Percentiles rank a stretch among this genome's conserved stretches.
Evolutionary conservation across 2,329 filamentous ascomycete species (phyloP).

Genomic region (Curvularia verruculosa): DNA sequence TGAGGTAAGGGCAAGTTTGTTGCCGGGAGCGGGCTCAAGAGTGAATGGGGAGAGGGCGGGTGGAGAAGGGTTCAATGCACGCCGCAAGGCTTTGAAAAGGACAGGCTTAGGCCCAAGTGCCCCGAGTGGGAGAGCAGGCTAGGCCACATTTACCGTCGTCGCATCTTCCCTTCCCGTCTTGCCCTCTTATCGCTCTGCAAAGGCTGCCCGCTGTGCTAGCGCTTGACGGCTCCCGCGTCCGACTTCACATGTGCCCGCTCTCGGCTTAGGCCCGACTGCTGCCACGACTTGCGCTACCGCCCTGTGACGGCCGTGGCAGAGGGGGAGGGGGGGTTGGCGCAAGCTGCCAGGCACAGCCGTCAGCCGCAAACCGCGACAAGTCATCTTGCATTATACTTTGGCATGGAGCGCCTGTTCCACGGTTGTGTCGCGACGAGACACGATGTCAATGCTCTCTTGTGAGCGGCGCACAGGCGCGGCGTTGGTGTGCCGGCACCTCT

Average conservation of each 20-base stretch:
- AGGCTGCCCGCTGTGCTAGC: constrained; percentile 22
- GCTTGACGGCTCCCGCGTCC: constrained; percentile 22
- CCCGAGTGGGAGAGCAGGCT: constrained; percentile 16
- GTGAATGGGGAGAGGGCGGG: constrained; percentile 12
- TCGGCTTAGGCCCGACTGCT: constrained; percentile 17
- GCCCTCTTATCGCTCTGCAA: constrained; percentile 32
- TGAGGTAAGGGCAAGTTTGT: neutral
- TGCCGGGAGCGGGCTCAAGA: constrained; percentile 13
- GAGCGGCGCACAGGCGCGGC: constrained; percentile 8
- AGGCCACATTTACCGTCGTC: constrained; percentile 27
- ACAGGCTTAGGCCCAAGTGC: constrained; percentile 7
- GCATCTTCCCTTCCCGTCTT: constrained; percentile 25
- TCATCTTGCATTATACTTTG: neutral
- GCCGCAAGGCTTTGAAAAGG: constrained; percentile 18
- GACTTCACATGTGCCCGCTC: constrained; percentile 2
- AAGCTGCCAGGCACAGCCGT: constrained; percentile 18
- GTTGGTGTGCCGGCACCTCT: constrained; percentile 13
- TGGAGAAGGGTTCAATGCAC: constrained; percentile 16
- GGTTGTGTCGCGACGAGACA: constrained; percentile 2
- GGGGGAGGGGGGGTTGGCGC: constrained; percentile 4
- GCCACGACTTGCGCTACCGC: neutral
- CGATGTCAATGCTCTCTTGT: neutral
- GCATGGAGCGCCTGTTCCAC: neutral
- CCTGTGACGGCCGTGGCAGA: neutral
- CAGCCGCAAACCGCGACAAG: neutral